A percentile compares a stretch with the other conserved stretches of the same genome.
Evolutionary conservation across 169 alveolate genomes (phyloP).

Genomic region (Plasmodium gallinaceum): DNA sequence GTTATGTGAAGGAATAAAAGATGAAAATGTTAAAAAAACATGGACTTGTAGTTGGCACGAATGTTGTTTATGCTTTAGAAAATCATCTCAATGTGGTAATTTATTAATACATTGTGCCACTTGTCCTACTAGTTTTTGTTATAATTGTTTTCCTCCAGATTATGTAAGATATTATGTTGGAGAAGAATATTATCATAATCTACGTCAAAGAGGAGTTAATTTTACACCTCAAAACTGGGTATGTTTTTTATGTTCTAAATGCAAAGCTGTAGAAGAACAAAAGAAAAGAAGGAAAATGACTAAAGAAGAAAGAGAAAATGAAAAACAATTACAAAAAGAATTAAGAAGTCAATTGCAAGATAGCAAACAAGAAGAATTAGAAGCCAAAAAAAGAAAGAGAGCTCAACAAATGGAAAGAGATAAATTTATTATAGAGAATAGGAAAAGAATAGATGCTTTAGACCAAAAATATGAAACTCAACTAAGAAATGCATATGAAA

Average conservation of each 20-base stretch:
- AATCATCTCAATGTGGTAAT: constrained; percentile 92
- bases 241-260: constrained; percentile 91
- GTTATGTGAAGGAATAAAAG: constrained; percentile 87
- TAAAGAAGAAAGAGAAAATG: constrained; percentile 86
- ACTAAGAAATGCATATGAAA: constrained; percentile 80
- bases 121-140: constrained; percentile 93
- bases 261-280: constrained; percentile 93
- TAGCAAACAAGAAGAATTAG: constrained; percentile 82
- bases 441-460: constrained; percentile 71
- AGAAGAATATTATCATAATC: constrained; percentile 90
- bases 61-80: constrained; percentile 92
- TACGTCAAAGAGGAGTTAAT: constrained; percentile 91
- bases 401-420: constrained; percentile 75
- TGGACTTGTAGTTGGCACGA: constrained; percentile 95
- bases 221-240: constrained; percentile 91
- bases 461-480: constrained; percentile 81
- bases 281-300: constrained; percentile 89
- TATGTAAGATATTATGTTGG: constrained; percentile 88
- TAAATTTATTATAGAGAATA: constrained; percentile 71
- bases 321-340: constrained; percentile 88
- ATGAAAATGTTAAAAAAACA: constrained; percentile 83
- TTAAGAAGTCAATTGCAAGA: constrained; percentile 84
- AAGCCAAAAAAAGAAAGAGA: constrained; percentile 77
- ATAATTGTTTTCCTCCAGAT: constrained; percentile 94
- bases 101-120: constrained; percentile 93